Evolutionary conservation across 805 yeast genomes (phyloP).

Genomic region (Hanseniaspora mollemarum): DNA sequence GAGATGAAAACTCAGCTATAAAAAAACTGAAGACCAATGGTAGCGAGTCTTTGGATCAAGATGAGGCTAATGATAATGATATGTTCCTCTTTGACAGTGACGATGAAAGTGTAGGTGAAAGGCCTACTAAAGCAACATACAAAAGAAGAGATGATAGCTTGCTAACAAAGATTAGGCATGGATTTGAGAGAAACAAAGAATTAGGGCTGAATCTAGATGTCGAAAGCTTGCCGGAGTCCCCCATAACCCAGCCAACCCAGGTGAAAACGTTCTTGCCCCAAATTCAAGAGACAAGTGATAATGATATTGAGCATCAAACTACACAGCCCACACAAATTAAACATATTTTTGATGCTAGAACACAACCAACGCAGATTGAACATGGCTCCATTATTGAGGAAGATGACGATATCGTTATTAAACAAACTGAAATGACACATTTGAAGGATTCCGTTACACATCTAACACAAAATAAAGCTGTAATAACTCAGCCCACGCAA

Average conservation of each 20-base stretch:
- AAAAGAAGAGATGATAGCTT: constrained; percentile 18
- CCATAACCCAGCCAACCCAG: too few relatives aligned
- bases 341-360: background rate
- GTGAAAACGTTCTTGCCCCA: too few relatives aligned
- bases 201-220: constrained; percentile 1
- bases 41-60: background rate
- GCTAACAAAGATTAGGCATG: constrained; percentile 12
- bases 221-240: too few relatives aligned
- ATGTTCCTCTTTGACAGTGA: constrained; percentile 14
- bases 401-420: too few relatives aligned
- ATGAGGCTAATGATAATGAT: background rate
- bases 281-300: too few relatives aligned
- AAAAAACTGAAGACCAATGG: background rate
- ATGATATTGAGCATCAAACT: constrained; percentile 16
- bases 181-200: constrained; percentile 10
- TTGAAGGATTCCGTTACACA: too few relatives aligned
- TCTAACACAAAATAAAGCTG: background rate
- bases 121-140: constrained; percentile 21
- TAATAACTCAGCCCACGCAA: too few relatives aligned
- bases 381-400: background rate
- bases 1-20: too few relatives aligned
- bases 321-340: constrained; percentile 12
- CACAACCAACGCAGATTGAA: background rate
- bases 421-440: too few relatives aligned
- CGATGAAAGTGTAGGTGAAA: constrained; percentile 18